These are phyloP conservation scores for Solanum chilense DNA, from an alignment of 257 asterid genomes.

Conservation along the genomic window DNA sequence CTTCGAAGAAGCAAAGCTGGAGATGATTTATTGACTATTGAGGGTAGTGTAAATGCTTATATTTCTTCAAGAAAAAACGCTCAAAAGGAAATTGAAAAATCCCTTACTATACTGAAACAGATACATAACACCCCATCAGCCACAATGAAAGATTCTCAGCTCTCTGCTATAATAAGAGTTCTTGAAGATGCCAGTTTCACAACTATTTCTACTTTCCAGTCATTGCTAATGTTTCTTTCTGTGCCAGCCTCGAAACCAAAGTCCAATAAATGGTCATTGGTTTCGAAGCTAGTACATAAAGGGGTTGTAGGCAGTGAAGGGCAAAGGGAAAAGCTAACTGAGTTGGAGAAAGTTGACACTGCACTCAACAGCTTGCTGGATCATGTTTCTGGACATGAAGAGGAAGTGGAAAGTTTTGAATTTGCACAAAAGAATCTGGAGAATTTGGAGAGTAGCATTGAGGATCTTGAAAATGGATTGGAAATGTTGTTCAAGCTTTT, in stretches of 20 bases:
- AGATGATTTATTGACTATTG: conserved; percentile 6
- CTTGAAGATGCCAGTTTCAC: conserved; percentile 14
- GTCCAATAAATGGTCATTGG: conserved; percentile 17
- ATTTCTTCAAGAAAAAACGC: conserved; percentile 6
- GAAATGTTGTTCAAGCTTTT: conserved; percentile 17
- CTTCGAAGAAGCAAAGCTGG: conserved; percentile 22
- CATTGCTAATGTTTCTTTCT: conserved; percentile 12
- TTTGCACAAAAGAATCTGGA: conserved; percentile 14
- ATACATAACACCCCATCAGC: not conserved
- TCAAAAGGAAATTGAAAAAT: conserved; percentile 13
- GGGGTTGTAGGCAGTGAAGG: conserved; percentile 6
- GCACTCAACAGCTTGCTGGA: conserved; percentile 7
- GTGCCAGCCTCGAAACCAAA: conserved; percentile 14
- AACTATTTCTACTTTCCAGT: conserved; percentile 13
- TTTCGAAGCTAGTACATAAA: conserved; percentile 17
- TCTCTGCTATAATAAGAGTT: not conserved
- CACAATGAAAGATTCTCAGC: conserved; percentile 3
- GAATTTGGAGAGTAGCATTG: conserved; percentile 10
- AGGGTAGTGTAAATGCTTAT: not conserved
- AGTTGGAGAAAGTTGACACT: conserved; percentile 16
- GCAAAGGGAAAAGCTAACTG: conserved; percentile 1
- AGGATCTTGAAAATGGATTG: conserved; percentile 14
- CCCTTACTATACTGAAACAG: conserved; percentile 5
- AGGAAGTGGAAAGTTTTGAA: conserved; percentile 5
- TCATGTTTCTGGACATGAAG: not conserved